Evolutionary conservation across 345 rosid species (phyloP).

Genomic region (Salix purpurea): DNA sequence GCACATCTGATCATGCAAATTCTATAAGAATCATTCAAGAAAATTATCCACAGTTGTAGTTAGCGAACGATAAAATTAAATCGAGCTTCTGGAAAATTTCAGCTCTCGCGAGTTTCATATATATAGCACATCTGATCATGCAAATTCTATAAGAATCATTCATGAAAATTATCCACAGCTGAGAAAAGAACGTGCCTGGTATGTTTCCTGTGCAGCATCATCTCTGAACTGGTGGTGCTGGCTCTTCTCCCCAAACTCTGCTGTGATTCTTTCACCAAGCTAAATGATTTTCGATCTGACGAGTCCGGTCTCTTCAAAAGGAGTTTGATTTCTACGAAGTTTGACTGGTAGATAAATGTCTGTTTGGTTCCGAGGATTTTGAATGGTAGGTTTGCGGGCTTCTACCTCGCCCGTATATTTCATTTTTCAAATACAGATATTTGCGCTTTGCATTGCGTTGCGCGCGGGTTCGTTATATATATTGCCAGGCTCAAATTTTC

Average conservation of each 20-base stretch:
- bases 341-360: neutral
- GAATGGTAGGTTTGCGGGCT: neutral
- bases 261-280: neutral
- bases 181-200: neutral
- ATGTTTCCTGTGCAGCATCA: neutral
- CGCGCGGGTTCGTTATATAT: neutral
- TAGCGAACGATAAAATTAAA: neutral
- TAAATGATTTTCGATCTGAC: neutral
- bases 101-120: neutral
- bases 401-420: neutral
- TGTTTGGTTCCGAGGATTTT: neutral
- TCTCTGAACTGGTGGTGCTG: neutral
- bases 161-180: neutral
- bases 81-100: neutral
- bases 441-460: too few relatives aligned
- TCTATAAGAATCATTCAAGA: neutral
- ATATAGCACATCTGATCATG: neutral
- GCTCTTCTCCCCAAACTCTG: neutral
- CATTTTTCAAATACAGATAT: too few relatives aligned
- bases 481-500: neutral
- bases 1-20: neutral
- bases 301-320: neutral
- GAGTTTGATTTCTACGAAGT: neutral
- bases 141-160: neutral
- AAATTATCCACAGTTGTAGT: neutral